A percentile compares a stretch with the other conserved stretches of the same genome.
Evolutionary conservation across 1,284 basidiomycete species (phyloP).

Genomic region (Rhizoctonia solani): DNA sequence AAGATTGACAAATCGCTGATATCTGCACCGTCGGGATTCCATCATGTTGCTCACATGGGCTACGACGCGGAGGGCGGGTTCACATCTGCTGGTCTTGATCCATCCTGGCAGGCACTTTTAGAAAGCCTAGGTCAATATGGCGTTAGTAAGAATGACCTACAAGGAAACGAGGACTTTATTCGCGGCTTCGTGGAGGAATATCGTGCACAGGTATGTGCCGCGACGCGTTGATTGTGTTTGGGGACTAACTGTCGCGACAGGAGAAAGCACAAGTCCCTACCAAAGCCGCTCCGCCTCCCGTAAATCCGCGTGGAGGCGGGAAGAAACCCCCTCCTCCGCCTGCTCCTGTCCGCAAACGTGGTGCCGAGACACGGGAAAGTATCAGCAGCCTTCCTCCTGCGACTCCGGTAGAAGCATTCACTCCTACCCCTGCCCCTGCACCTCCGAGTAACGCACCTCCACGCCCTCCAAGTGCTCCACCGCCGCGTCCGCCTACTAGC

Average conservation of each 20-base stretch:
- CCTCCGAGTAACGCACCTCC: constrained; percentile 38
- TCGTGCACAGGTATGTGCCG: constrained; percentile 46
- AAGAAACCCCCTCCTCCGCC: constrained; percentile 7
- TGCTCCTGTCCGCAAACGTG: constrained; percentile 6
- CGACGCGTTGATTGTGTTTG: constrained; percentile 41
- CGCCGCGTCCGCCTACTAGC: constrained; percentile 48
- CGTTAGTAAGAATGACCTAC: constrained; percentile 63
- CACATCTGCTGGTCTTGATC: constrained; percentile 86
- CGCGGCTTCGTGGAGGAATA: constrained; percentile 73
- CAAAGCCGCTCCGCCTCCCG: constrained; percentile 3
- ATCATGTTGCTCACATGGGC: constrained; percentile 95
- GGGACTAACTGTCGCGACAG: neutral
- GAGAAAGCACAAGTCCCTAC: constrained; percentile 9
- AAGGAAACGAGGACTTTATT: constrained; percentile 87
- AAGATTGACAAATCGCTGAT: constrained; percentile 92
- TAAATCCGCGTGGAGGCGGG: constrained; percentile 4
- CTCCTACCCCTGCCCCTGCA: constrained; percentile 49
- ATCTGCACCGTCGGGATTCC: constrained; percentile 79
- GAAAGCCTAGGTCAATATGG: constrained; percentile 73
- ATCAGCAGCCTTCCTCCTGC: constrained; percentile 18
- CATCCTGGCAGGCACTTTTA: constrained; percentile 85
- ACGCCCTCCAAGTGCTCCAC: constrained; percentile 34
- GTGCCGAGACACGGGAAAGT: constrained; percentile 4
- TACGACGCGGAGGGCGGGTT: constrained; percentile 88
- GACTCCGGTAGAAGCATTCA: constrained; percentile 47